Conservation (phyloP, 192 early-diverging fungal species). For the Linnemannia elongata region DNA sequence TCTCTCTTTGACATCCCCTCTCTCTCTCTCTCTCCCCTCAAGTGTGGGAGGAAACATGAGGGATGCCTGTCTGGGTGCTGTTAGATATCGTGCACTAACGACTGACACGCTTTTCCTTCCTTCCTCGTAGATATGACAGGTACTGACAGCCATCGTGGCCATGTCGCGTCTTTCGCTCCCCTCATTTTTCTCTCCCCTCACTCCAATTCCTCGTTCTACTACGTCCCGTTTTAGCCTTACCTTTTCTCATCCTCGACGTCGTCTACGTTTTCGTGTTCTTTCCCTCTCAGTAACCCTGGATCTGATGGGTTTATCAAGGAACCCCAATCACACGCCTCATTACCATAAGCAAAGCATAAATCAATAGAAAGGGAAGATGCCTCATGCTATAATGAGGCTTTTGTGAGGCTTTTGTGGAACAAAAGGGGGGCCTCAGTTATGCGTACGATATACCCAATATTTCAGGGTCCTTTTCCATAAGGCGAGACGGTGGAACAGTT, state of each 20-base stretch:
- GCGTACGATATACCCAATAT: not conserved
- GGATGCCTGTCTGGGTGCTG: not conserved
- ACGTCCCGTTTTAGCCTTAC: not conserved
- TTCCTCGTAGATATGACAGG: not conserved
- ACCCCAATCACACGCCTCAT: not conserved
- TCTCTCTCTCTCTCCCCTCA: not conserved
- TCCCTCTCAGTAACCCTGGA: not conserved
- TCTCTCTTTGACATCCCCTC: not conserved
- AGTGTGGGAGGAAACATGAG: not conserved
- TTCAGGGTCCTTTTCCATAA: not conserved
- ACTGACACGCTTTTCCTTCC: not conserved
- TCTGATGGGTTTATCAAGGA: not conserved
- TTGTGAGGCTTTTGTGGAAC: not conserved
- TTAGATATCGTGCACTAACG: constrained; percentile 5
- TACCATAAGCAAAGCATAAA: not conserved
- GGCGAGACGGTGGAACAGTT: not conserved
- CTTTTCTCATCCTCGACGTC: not conserved
- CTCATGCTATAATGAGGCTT: not conserved
- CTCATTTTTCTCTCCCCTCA: not conserved
- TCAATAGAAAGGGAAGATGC: not conserved
- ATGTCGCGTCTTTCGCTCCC: not conserved
- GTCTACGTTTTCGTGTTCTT: not conserved
- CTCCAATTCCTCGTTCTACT: constrained; percentile 2
- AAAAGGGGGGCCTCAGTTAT: not conserved
- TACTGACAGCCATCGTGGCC: not conserved